Percentiles rank a stretch among this genome's conserved stretches.
These are phyloP conservation scores for Apiotrichum akiyoshidainum DNA, from an alignment of 1,284 basidiomycete genomes.

Conservation along the genomic window DNA sequence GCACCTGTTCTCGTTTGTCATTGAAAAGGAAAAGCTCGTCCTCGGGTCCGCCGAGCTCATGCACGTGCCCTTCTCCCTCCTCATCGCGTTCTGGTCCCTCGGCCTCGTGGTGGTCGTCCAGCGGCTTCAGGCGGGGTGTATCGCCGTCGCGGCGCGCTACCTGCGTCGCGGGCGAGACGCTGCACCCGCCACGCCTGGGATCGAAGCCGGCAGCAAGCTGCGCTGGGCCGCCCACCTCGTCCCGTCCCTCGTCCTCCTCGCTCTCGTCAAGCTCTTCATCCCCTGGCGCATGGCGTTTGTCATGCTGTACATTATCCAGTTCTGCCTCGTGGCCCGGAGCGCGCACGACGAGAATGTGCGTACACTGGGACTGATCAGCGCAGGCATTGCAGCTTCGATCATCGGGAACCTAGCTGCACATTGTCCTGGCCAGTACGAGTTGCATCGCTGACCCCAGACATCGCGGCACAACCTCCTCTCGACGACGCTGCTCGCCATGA, in stretches of 20 bases:
- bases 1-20: background rate
- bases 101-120: conserved; percentile 6
- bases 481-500: conserved; percentile 58
- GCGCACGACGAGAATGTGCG: background rate
- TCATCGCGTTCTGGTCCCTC: conserved; percentile 57
- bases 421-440: too few species aligned
- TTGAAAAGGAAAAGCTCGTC: conserved; percentile 1
- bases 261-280: conserved; percentile 67
- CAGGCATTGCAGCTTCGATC: too few species aligned
- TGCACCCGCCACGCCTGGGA: background rate
- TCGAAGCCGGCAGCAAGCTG: too few species aligned
- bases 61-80: background rate
- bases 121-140: background rate
- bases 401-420: too few species aligned
- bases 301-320: conserved; percentile 71
- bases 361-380: background rate
- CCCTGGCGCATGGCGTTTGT: conserved; percentile 90
- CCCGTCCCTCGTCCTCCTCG: conserved; percentile 55
- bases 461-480: conserved; percentile 49
- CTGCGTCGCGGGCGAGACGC: background rate
- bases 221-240: background rate
- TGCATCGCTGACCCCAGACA: conserved; percentile 1
- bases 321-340: conserved; percentile 37
- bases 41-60: conserved; percentile 12
- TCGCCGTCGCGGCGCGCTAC: background rate